Evolutionary conservation across 179 eudicot genomes (phyloP).

Genomic region (Beta lomatogona): DNA sequence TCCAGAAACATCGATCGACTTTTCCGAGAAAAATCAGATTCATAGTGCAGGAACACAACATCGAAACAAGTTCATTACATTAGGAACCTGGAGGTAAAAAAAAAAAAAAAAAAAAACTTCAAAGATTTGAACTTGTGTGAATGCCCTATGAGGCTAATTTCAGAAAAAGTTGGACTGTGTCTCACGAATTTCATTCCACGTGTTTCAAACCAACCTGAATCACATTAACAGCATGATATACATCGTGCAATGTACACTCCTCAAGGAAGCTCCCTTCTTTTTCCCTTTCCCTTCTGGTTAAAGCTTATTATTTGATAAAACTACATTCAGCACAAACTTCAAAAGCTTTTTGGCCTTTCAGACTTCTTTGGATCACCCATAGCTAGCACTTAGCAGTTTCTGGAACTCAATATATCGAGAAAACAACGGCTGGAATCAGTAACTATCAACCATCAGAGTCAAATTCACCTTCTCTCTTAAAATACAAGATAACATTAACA

Average conservation of each 20-base stretch:
- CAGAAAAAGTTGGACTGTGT: background rate
- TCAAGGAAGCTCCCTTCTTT: background rate
- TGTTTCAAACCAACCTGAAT: background rate
- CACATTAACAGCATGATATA: background rate
- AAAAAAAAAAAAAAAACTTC: background rate
- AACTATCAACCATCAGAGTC: background rate
- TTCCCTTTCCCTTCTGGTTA: no score
- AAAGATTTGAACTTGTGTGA: background rate
- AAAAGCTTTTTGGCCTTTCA: background rate
- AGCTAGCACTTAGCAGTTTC: no score
- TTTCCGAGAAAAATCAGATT: background rate
- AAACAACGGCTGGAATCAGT: background rate
- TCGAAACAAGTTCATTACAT: background rate
- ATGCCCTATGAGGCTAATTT: background rate
- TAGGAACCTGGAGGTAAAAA: background rate
- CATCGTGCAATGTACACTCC: constrained; percentile 16
- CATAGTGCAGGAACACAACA: background rate
- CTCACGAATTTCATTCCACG: background rate
- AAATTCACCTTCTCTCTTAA: no score
- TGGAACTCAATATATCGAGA: background rate
- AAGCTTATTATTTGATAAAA: background rate
- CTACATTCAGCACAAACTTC: background rate
- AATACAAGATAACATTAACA: background rate
- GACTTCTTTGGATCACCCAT: background rate
- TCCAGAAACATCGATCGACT: background rate